phyloP scores from a whole-genome alignment of 495 filamentous ascomycete genomes.

The Platismatia glauca region DNA sequence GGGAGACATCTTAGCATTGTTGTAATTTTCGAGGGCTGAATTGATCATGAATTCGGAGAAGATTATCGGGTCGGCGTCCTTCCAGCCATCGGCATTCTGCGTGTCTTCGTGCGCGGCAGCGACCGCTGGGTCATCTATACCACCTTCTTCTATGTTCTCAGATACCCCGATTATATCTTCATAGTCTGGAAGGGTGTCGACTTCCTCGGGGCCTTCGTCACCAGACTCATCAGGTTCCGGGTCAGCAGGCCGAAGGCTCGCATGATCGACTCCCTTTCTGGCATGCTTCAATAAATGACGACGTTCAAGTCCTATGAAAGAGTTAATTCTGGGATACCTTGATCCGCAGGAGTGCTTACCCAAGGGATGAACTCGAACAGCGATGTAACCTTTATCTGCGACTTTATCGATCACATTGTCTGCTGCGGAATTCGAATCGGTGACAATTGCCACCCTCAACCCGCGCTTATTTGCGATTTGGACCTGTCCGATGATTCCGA shows the following conservation, averaged over 20 bases:
- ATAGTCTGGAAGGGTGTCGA: no score
- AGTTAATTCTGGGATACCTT: not conserved
- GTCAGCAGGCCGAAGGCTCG: not conserved
- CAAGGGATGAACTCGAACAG: not conserved
- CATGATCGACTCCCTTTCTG: not conserved
- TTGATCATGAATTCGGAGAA: not conserved
- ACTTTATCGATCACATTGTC: not conserved
- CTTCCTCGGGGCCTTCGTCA: not conserved
- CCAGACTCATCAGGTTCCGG: not conserved
- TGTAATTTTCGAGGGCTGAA: not conserved
- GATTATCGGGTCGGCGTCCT: not conserved
- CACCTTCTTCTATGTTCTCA: no score
- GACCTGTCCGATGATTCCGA: no score
- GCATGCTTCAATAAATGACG: not conserved
- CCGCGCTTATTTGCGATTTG: not conserved
- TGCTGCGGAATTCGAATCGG: not conserved
- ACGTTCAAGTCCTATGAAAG: not conserved
- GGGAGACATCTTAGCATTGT: not conserved
- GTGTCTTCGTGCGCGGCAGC: not conserved
- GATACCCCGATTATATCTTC: no score
- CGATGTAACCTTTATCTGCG: not conserved
- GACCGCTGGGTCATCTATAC: no score
- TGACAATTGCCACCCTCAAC: not conserved
- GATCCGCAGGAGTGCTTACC: not conserved
- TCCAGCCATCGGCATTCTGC: not conserved